These are phyloP conservation scores for Ganoderma meredithae DNA, from an alignment of 1,284 basidiomycete genomes.

Conservation along the genomic window DNA sequence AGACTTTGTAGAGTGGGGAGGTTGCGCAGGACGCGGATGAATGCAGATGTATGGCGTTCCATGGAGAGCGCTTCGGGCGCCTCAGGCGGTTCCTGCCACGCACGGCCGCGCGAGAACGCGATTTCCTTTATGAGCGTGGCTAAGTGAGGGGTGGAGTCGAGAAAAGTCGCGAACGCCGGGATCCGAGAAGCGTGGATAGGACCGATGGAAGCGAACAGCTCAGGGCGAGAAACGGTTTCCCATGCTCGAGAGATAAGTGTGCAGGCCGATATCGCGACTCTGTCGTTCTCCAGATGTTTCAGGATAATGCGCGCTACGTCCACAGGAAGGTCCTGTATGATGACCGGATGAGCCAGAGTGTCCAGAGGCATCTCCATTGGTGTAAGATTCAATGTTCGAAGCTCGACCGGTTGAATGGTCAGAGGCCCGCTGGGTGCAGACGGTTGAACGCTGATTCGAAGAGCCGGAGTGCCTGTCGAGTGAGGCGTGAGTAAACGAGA, in stretches of 20 bases:
- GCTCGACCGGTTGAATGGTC: slow-evolving; percentile 4
- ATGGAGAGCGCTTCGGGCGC: slow-evolving; percentile 1
- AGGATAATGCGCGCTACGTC: slow-evolving; percentile 2
- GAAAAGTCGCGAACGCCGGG: background rate
- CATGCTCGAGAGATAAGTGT: slow-evolving; percentile 8
- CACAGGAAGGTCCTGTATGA: background rate
- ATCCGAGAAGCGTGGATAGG: slow-evolving; percentile 3
- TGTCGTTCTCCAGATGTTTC: background rate
- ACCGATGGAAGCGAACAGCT: slow-evolving; percentile 4
- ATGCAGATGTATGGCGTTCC: background rate
- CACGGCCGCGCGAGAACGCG: background rate
- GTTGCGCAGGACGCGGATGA: background rate
- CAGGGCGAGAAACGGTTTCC: background rate
- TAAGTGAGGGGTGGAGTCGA: background rate
- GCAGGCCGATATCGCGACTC: slow-evolving; percentile 1
- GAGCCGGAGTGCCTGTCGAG: background rate
- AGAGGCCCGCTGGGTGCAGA: background rate
- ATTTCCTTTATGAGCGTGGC: background rate
- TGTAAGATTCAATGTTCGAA: background rate
- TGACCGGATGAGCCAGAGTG: background rate
- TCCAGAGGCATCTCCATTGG: background rate
- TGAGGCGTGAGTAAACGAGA: background rate
- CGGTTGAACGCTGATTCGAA: background rate
- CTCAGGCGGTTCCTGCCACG: slow-evolving; percentile 4
- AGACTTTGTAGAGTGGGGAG: background rate